phyloP scores from a whole-genome alignment of 495 filamentous ascomycete genomes.

The Pyrenula aspistea region DNA sequence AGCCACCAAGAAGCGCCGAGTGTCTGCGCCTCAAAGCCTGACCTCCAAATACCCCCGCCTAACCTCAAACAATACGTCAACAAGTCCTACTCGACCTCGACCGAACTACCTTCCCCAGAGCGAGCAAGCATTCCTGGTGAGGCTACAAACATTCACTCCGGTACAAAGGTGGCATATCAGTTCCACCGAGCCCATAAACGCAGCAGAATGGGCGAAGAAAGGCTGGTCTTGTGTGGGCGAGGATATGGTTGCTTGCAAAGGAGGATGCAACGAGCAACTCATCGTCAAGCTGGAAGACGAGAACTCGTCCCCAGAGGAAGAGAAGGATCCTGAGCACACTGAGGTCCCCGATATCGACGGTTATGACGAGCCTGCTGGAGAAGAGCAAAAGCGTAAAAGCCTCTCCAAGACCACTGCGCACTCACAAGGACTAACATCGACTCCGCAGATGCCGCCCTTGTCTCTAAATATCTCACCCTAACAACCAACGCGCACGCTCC shows the following conservation, averaged over 20 bases:
- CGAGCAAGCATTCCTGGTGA: slow-evolving; percentile 66
- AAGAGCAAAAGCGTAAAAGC: background rate
- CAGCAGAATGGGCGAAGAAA: slow-evolving; percentile 90
- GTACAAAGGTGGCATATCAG: slow-evolving; percentile 71
- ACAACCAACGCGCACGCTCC: slow-evolving; percentile 70
- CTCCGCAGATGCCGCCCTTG: slow-evolving; percentile 38
- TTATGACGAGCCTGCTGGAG: background rate
- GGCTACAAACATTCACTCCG: slow-evolving; percentile 78
- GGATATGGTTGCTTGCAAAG: slow-evolving; percentile 70
- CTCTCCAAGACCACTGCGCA: background rate
- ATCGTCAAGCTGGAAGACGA: slow-evolving; percentile 65
- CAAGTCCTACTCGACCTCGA: slow-evolving; percentile 14
- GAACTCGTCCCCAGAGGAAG: background rate
- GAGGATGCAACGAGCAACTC: slow-evolving; percentile 69
- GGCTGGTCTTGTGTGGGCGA: slow-evolving; percentile 81
- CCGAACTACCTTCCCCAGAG: slow-evolving; percentile 73
- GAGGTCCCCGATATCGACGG: background rate
- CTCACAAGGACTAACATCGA: background rate
- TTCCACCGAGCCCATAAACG: slow-evolving; percentile 71
- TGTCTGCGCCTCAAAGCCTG: slow-evolving; percentile 18
- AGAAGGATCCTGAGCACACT: background rate
- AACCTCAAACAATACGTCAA: slow-evolving; percentile 20
- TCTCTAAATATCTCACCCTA: slow-evolving; percentile 62
- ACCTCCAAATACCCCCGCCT: slow-evolving; percentile 11
- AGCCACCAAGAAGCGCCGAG: slow-evolving; percentile 12